Evolutionary conservation across 306 rosid genomes (phyloP).

Genomic region (Benincasa hispida): DNA sequence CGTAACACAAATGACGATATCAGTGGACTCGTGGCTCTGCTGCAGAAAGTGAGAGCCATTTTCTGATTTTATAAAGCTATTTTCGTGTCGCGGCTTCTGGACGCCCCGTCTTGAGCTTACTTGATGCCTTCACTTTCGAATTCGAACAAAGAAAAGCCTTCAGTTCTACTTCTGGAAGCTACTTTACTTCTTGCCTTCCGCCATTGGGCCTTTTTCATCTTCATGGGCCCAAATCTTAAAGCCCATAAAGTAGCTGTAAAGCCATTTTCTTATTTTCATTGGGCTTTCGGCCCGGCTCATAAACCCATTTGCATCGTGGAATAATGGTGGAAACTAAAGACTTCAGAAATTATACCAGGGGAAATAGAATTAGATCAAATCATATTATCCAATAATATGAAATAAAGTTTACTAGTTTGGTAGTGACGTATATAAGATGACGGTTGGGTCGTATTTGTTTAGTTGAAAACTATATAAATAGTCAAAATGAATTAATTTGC

Average conservation of each 20-base stretch:
- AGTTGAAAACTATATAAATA: neutral
- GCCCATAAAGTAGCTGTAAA: neutral
- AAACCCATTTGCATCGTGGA: too few species aligned
- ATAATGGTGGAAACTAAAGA: too few species aligned
- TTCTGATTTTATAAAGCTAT: neutral
- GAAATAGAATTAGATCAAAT: too few species aligned
- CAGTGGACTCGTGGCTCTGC: constrained; percentile 11
- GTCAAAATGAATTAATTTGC: neutral
- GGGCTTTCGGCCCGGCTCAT: neutral
- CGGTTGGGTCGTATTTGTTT: neutral
- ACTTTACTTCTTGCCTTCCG: neutral
- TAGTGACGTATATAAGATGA: neutral
- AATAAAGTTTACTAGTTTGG: neutral
- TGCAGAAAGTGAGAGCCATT: constrained; percentile 44
- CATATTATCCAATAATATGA: neutral
- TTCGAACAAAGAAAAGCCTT: neutral
- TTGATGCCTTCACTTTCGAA: neutral
- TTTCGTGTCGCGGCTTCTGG: neutral
- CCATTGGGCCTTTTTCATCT: neutral
- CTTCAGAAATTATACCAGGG: too few species aligned
- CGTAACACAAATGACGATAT: constrained; percentile 28
- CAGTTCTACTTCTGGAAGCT: neutral
- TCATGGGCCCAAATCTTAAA: neutral
- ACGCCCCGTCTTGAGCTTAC: neutral
- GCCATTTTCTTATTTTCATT: neutral